Percentiles rank a stretch among this genome's conserved stretches.
Conservation (phyloP, 495 filamentous ascomycete species). For the Podospora pseudoanserina region DNA sequence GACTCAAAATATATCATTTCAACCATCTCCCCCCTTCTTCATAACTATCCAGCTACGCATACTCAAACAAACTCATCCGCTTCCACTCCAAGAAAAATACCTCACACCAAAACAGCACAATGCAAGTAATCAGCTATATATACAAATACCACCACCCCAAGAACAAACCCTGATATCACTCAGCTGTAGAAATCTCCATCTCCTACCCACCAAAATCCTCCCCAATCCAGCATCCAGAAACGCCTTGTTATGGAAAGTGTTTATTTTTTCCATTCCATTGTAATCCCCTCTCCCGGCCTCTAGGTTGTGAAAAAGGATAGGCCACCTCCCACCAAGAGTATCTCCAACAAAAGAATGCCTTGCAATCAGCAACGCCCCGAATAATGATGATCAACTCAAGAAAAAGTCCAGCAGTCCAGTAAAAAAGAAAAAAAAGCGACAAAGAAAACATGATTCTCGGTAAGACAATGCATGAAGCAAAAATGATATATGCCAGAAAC, state of each 20-base stretch:
- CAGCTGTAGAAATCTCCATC: not conserved
- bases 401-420: not conserved
- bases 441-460: not conserved
- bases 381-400: not conserved
- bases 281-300: not conserved
- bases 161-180: not conserved
- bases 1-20: not conserved
- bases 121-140: not conserved
- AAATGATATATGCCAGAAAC: not conserved
- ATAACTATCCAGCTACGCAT: not conserved
- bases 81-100: not conserved
- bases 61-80: not conserved
- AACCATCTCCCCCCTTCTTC: not conserved
- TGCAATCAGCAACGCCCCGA: not conserved
- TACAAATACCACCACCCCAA: not conserved
- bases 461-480: not conserved
- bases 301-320: not conserved
- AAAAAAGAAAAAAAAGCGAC: not conserved
- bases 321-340: not conserved
- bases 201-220: not conserved
- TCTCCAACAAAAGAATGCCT: not conserved
- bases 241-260: not conserved
- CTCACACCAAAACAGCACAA: not conserved
- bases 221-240: slow-evolving; percentile 1
- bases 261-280: not conserved